Evolutionary conservation across 495 filamentous ascomycete genomes (phyloP), one percentile per base, ranked within the genome.

Genomic region (Podospora fimiseda): DNA sequence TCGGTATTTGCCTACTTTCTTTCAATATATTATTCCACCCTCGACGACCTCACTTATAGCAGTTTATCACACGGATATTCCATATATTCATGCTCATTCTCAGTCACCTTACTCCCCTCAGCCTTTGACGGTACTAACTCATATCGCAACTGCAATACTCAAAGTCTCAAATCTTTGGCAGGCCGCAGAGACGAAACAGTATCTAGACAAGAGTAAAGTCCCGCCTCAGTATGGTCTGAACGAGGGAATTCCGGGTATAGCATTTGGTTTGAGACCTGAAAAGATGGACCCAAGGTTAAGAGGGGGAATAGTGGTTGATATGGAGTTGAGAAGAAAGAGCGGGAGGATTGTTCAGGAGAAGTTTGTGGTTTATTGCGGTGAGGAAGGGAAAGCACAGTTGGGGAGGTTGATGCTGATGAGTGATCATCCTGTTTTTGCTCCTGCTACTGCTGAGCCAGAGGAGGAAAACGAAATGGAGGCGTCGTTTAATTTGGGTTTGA

Each of bases 401-500:
- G 42, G 42, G 18, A 13, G 2, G 6, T 2, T 47, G 2, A 81
- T 79, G 3, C 69, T 95, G 13, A 78, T 96, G 37, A 83, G 87
- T 38, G 89, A 95, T 52, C 87, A 94, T 66, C 83, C 87, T 2
- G 61, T 78, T 23, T 93, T 86, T 66, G 74, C 75, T 13, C 61
- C 76, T 7, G 71, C 73, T 1, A 67, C 74, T 13, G 63, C 14
- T 6, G 61, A 53, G 4, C 73, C 60, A 2, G 71, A 70, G 2
- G 80, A 74, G 15, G 81, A 76, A n/a, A 81, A 76, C 33, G 66
- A 70, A 51, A 65, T 70, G 23, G 75, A 78, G 52, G 74, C 81
- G 6, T 94, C 92, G 13, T 98, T 98, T 61, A 84, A 87, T 55
- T 69, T 97, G 18, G 83, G 85, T 5, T 69, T 98, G 48, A 97